Percentiles rank a stretch among this genome's conserved stretches.
Evolutionary conservation across 345 rosid species (phyloP).

Genomic region (Carallia brachiata): DNA sequence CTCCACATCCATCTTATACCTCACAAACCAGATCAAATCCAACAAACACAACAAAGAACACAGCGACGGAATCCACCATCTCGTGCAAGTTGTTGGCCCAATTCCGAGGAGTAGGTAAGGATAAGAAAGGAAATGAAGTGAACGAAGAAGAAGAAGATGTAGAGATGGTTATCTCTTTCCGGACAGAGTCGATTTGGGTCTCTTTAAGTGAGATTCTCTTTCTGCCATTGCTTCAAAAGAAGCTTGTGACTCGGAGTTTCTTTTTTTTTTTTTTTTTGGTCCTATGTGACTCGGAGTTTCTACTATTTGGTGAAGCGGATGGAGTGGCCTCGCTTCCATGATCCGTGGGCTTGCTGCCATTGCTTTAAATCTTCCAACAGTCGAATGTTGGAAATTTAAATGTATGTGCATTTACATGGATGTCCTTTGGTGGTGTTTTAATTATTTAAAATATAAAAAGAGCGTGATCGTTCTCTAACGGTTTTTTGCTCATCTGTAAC

Average conservation of each 20-base stretch:
- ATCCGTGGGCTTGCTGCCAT: conserved; percentile 32
- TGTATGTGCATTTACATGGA: neutral
- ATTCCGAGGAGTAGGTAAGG: conserved; percentile 31
- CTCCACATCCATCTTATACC: conserved; percentile 76
- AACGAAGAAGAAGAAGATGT: conserved; percentile 85
- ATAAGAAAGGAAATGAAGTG: conserved; percentile 71
- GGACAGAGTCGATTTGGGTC: conserved; percentile 66
- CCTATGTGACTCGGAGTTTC: conserved; percentile 78
- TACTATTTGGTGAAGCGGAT: conserved; percentile 89
- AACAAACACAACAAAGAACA: conserved; percentile 65
- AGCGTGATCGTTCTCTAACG: neutral
- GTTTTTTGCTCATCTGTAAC: too few species aligned
- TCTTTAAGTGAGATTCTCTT: conserved; percentile 77
- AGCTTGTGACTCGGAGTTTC: conserved; percentile 24
- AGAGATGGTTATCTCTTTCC: conserved; percentile 68
- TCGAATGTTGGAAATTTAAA: conserved; percentile 15
- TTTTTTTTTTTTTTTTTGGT: too few species aligned
- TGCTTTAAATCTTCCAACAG: conserved; percentile 24
- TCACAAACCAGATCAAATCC: conserved; percentile 75
- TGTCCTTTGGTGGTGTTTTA: neutral
- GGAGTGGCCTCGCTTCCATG: conserved; percentile 48
- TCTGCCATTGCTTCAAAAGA: conserved; percentile 89
- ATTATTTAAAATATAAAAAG: too few species aligned
- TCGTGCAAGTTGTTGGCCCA: conserved; percentile 31
- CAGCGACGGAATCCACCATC: conserved; percentile 81